These are phyloP conservation scores for Thozetella sp. DNA, from an alignment of 495 filamentous ascomycete species.

Conservation along the genomic window DNA sequence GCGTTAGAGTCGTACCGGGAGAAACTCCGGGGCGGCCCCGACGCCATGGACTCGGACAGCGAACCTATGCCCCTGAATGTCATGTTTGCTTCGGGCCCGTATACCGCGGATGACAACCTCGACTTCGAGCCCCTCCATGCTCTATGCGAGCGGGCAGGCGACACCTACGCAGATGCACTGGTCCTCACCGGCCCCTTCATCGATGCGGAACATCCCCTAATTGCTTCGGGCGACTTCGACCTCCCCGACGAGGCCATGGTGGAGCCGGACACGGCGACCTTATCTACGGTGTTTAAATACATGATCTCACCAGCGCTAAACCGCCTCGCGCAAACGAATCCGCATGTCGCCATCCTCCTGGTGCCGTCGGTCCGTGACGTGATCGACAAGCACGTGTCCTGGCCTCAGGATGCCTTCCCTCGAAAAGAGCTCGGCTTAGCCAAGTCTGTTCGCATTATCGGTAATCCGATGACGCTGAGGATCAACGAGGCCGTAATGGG, in stretches of 20 bases:
- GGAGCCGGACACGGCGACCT: constrained; percentile 75
- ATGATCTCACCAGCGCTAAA: constrained; percentile 70
- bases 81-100: constrained; percentile 82
- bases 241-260: constrained; percentile 69
- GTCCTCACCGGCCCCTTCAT: constrained; percentile 87
- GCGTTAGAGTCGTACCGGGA: constrained; percentile 65
- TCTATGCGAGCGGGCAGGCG: constrained; percentile 75
- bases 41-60: constrained; percentile 57
- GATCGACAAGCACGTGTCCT: constrained; percentile 79
- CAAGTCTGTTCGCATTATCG: constrained; percentile 74
- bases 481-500: constrained; percentile 84
- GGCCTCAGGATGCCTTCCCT: constrained; percentile 83
- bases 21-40: constrained; percentile 60
- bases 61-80: constrained; percentile 68
- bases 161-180: constrained; percentile 75
- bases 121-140: constrained; percentile 84
- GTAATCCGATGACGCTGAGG: constrained; percentile 83
- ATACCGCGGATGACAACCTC: constrained; percentile 88
- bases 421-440: constrained; percentile 71
- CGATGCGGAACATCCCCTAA: constrained; percentile 86
- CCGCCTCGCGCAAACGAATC: constrained; percentile 65
- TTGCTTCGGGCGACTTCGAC: constrained; percentile 88
- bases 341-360: constrained; percentile 77
- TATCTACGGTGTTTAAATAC: constrained; percentile 82
- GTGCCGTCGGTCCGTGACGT: constrained; percentile 88